phyloP scores from a whole-genome alignment of 495 filamentous ascomycete genomes.

The Podospora comata region DNA sequence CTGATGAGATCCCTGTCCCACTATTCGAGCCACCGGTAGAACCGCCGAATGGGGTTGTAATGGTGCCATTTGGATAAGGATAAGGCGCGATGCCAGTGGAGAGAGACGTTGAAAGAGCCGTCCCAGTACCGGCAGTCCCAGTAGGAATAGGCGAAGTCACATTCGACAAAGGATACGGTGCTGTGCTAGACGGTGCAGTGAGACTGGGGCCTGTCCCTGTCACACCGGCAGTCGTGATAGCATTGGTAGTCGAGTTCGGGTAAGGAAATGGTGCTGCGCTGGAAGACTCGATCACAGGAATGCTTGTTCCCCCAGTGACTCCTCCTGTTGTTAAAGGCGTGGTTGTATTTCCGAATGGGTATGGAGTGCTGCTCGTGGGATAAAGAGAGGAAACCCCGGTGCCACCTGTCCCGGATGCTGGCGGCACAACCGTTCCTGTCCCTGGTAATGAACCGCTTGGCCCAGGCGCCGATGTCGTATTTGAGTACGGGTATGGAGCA shows the following conservation, averaged over 20 bases:
- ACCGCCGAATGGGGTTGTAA: neutral
- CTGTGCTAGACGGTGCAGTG: neutral
- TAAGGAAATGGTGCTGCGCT: neutral
- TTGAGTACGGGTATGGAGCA: constrained; percentile 26
- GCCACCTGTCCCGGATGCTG: neutral
- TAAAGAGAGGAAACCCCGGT: neutral
- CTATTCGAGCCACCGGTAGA: neutral
- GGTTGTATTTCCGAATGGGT: neutral
- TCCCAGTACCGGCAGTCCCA: neutral
- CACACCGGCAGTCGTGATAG: neutral
- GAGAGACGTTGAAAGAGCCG: neutral
- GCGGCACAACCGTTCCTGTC: neutral
- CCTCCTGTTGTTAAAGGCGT: neutral
- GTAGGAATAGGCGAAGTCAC: neutral
- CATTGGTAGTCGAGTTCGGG: constrained; percentile 14
- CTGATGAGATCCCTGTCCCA: neutral
- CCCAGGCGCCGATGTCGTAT: neutral
- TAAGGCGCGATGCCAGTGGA: neutral
- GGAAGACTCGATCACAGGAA: neutral
- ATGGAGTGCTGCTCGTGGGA: neutral
- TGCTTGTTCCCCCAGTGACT: neutral
- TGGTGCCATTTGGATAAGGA: neutral
- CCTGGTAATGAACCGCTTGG: neutral
- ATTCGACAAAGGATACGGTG: neutral
- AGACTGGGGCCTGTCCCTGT: neutral